Conservation (phyloP, 371 early-diverging fungal species). For the Mucor irregularis region DNA sequence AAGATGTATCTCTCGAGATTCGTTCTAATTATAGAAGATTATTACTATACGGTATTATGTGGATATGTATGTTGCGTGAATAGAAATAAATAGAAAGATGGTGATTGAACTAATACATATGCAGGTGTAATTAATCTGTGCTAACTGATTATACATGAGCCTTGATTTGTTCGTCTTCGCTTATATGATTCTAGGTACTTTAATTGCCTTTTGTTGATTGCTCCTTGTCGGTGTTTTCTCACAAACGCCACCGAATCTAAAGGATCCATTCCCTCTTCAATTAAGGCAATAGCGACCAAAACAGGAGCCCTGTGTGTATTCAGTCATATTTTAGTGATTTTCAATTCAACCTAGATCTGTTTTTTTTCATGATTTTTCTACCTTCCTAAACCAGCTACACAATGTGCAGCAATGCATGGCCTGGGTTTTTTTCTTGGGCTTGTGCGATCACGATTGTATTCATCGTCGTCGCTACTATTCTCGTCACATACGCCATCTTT, state of each 20-base stretch:
- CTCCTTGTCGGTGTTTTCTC: conserved; percentile 72
- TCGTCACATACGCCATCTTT: conserved; percentile 12
- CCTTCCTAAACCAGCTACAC: conserved; percentile 81
- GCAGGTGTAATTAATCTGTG: not conserved
- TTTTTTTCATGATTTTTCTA: no score
- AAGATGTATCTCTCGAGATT: no score
- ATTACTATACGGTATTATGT: no score
- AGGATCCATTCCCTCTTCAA: conserved; percentile 79
- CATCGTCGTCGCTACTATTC: conserved; percentile 32
- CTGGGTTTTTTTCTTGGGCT: conserved; percentile 11
- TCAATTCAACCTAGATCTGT: no score
- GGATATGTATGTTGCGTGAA: not conserved
- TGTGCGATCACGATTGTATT: not conserved
- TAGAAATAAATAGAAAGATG: not conserved
- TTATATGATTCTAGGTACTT: conserved; percentile 66
- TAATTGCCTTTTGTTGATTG: conserved; percentile 75
- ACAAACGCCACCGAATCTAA: conserved; percentile 74
- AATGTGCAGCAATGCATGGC: conserved; percentile 78
- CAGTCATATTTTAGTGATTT: not conserved
- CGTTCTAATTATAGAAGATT: no score
- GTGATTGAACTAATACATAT: not conserved
- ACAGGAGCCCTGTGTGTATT: conserved; percentile 55
- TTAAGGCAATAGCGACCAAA: conserved; percentile 71
- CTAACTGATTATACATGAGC: conserved; percentile 11
- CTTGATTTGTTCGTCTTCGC: conserved; percentile 17